Conservation (phyloP, 306 rosid species). For the Acmispon strigosus region DNA sequence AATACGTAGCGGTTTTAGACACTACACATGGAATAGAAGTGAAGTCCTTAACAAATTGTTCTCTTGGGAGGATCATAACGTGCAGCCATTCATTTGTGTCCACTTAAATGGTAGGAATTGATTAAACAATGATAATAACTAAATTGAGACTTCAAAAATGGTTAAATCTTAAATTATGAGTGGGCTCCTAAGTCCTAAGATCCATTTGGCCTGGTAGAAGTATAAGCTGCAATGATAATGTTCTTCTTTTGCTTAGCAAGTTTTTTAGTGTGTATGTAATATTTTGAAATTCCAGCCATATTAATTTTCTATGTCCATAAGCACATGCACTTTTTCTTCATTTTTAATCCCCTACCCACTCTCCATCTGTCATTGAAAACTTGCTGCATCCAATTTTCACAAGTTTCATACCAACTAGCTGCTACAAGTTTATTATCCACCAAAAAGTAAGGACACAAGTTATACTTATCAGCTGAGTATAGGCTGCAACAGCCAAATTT, state of each 20-base stretch:
- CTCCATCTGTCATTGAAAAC: background rate
- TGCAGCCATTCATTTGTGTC: too few species aligned
- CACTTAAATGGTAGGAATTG: background rate
- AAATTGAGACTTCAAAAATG: too few species aligned
- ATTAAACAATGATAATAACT: background rate
- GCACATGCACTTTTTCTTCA: slow-evolving; percentile 12
- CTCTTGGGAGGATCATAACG: background rate
- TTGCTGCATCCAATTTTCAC: background rate
- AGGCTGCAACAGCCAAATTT: too few species aligned
- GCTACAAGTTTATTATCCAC: background rate
- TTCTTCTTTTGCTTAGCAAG: background rate
- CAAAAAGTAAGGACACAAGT: too few species aligned
- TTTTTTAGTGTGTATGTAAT: background rate
- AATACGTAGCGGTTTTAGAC: background rate
- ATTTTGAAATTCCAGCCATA: background rate
- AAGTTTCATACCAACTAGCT: background rate
- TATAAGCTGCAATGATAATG: background rate
- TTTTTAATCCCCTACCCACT: background rate
- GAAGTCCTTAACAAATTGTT: background rate
- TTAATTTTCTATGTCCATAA: background rate
- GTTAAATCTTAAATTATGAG: background rate
- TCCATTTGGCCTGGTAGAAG: background rate
- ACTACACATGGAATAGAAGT: background rate
- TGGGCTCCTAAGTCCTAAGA: background rate
- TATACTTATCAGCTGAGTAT: too few species aligned